These are phyloP conservation scores for Cucurbita pepo DNA, from an alignment of 306 rosid species.

Conservation along the genomic window DNA sequence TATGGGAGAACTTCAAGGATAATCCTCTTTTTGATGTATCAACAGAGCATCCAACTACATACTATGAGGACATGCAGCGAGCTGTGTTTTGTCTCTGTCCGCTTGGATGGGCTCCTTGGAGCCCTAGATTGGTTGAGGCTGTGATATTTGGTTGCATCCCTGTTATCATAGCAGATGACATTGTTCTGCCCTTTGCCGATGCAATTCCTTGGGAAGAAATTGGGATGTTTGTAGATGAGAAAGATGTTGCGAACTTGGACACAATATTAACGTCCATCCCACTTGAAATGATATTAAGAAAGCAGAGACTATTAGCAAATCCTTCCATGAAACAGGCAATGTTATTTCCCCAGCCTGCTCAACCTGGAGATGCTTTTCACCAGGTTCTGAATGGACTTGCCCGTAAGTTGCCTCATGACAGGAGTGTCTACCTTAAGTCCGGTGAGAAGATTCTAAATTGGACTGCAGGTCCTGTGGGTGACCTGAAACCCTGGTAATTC, in stretches of 20 bases:
- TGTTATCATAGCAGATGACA: slow-evolving; percentile 88
- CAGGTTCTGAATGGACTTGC: slow-evolving; percentile 95
- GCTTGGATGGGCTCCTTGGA: slow-evolving; percentile 99
- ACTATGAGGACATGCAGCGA: slow-evolving; percentile 96
- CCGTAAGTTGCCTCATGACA: slow-evolving; percentile 66
- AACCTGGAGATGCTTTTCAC: slow-evolving; percentile 85
- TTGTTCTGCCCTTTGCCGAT: slow-evolving; percentile 92
- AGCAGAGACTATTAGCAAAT: slow-evolving; percentile 88
- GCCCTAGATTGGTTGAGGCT: slow-evolving; percentile 92
- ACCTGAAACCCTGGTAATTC: slow-evolving; percentile 67
- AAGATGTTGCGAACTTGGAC: slow-evolving; percentile 76
- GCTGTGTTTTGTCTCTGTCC: slow-evolving; percentile 93
- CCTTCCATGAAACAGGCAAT: slow-evolving; percentile 98
- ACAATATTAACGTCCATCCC: slow-evolving; percentile 84
- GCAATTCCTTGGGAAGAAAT: slow-evolving; percentile 99
- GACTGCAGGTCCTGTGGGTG: slow-evolving; percentile 91
- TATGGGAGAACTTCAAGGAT: slow-evolving; percentile 97
- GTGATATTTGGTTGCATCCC: slow-evolving; percentile 97
- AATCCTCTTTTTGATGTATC: slow-evolving; percentile 95
- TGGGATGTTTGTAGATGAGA: slow-evolving; percentile 73
- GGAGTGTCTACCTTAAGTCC: slow-evolving; percentile 38
- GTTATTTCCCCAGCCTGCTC: slow-evolving; percentile 92
- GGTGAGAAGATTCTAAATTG: slow-evolving; percentile 71
- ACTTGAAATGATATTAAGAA: slow-evolving; percentile 62
- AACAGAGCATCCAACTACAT: slow-evolving; percentile 84